Conservation (phyloP, 129 eudicot genomes). For the Oenanthe sinensis region DNA sequence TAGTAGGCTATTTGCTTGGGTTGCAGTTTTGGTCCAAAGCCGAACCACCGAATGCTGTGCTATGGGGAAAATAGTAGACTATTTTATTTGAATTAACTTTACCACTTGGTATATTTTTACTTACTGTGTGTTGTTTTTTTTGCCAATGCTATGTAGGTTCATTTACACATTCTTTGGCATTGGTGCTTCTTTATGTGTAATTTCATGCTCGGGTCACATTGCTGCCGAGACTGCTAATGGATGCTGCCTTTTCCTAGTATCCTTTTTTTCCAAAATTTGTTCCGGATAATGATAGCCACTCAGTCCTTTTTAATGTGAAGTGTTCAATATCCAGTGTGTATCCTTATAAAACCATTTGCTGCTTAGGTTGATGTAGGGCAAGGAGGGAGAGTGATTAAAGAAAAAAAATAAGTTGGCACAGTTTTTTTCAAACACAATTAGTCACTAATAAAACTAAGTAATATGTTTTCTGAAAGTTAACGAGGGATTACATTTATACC, state of each 20-base stretch:
- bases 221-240: slow-evolving; percentile 89
- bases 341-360: neutral
- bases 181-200: slow-evolving; percentile 57
- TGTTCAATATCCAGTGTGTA: no score
- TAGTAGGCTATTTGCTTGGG: neutral
- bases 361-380: neutral
- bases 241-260: slow-evolving; percentile 77
- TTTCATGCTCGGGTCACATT: slow-evolving; percentile 80
- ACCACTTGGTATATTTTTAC: neutral
- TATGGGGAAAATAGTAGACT: no score
- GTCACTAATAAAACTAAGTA: neutral
- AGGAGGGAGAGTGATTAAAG: neutral
- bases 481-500: neutral
- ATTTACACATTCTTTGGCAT: slow-evolving; percentile 68
- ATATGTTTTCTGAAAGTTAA: neutral
- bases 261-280: slow-evolving; percentile 25
- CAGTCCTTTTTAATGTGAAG: neutral
- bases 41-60: no score
- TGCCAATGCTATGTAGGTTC: slow-evolving; percentile 43
- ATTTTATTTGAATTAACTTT: neutral
- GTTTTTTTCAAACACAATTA: neutral
- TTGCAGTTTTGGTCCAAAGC: no score
- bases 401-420: neutral
- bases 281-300: neutral
- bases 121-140: neutral